Conservation (phyloP, 75 land plant species). For the Pseudotsuga menziesii region DNA sequence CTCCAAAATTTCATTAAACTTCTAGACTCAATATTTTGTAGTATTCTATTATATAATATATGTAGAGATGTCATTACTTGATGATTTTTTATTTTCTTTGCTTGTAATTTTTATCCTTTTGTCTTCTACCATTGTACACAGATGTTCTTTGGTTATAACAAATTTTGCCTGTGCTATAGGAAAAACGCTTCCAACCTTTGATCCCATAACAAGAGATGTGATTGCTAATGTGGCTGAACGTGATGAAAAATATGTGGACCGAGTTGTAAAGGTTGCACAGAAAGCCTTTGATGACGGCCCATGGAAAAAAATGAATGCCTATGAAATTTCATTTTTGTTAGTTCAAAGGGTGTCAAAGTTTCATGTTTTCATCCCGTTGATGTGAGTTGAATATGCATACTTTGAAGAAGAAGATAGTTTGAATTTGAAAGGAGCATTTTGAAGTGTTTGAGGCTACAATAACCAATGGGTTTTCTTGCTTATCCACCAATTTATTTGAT, state of each 20-base stretch:
- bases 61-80: not conserved
- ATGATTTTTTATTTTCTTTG: not conserved
- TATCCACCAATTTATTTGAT: not conserved
- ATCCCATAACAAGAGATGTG: slow-evolving; percentile 56
- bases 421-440: too few relatives aligned
- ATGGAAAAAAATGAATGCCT: too few relatives aligned
- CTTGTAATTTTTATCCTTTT: not conserved
- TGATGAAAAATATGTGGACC: slow-evolving; percentile 52
- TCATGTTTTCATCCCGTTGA: too few relatives aligned
- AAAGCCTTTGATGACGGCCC: too few relatives aligned
- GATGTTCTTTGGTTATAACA: slow-evolving; percentile 3
- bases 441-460: too few relatives aligned
- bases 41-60: not conserved
- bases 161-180: slow-evolving; percentile 28
- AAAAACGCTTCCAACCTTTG: slow-evolving; percentile 60
- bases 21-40: too few relatives aligned
- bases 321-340: too few relatives aligned
- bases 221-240: slow-evolving; percentile 75
- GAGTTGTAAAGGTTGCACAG: too few relatives aligned
- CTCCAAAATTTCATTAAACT: not conserved
- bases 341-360: too few relatives aligned
- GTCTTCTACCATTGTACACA: not conserved
- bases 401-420: too few relatives aligned
- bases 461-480: too few relatives aligned
- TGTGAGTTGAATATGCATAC: too few relatives aligned